Base-by-base conservation (phyloP, 78 protist genomes). In the Creolimax fragrantissima region DNA sequence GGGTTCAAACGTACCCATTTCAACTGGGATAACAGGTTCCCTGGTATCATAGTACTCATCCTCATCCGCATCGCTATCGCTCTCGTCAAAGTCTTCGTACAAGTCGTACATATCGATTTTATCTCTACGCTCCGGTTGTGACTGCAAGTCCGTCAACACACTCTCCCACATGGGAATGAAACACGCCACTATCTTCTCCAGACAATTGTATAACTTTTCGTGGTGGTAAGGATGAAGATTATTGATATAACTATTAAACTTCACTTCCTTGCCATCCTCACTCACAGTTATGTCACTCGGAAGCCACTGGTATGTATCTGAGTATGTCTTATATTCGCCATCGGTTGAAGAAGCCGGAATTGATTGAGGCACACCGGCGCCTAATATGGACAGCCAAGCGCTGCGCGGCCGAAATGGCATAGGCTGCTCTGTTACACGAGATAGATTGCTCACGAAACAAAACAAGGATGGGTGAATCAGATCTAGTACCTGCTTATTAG, bases 241-340 rank as follows among this genome's bases (percentile, higher is more conserved):
- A 85, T 93, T 93, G 35, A 93, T 91, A 93, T 93, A 93, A 3
- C 91, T 81, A 5, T 90, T 93, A n/a, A 93, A 58, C 43, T 32
- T 90, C 39, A 93, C 95, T 4, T 35, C 11, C 74, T 58, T 17
- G 74, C 94, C 95, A 4, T 93, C 93, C 81, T 32, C 5, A 7
- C 24, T 44, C 41, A 93, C 95, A 36, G 35, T 5, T 6, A 93
- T 43, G 4, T 93, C 95, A 5, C 67, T 3, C 39, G 95, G 95
- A 11, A 93, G 89, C 95, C 95, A 93, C 44, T 93, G 95, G 93
- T 42, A 93, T 35, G 3, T 41, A 32, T 88, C 81, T 3, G 90
- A 81, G 36, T 4, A 3, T 35, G 41, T 88, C 11, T 4, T 35
- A 41, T 85, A 85, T 7, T 41, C 90, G 3, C 67, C 90, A 6